A percentile compares a stretch with the other conserved stretches of the same genome.
These are phyloP conservation scores for Wallacemonas rigidus DNA, from an alignment of 208 protist species.

Conservation along the genomic window DNA sequence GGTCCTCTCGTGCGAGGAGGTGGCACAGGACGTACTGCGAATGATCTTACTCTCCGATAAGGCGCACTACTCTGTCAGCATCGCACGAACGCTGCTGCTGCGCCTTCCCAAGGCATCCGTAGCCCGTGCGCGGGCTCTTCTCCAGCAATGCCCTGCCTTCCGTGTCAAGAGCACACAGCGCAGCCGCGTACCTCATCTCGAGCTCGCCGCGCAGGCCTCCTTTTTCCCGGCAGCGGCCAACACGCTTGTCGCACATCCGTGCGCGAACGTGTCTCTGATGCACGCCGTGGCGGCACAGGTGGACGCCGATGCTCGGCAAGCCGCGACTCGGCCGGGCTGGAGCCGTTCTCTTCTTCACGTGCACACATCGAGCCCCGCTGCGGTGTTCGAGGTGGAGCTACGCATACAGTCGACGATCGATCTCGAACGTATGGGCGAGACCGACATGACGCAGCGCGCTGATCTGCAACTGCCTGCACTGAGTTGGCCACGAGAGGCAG, in stretches of 20 bases:
- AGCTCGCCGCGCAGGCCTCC: conserved; percentile 25
- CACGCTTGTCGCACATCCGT: conserved; percentile 26
- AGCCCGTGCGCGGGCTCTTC: conserved; percentile 28
- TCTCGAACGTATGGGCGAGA: conserved; percentile 15
- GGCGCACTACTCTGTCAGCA: conserved; percentile 67
- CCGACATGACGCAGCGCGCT: conserved; percentile 8
- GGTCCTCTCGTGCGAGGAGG: conserved; percentile 19
- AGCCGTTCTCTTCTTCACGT: neutral
- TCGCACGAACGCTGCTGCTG: conserved; percentile 48
- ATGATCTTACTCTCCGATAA: conserved; percentile 83
- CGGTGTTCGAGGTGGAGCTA: conserved; percentile 16
- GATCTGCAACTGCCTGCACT: conserved; percentile 4
- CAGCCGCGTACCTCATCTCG: conserved; percentile 37
- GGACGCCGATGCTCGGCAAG: conserved; percentile 11
- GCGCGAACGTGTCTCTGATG: conserved; percentile 41
- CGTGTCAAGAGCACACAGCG: conserved; percentile 16
- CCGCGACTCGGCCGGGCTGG: neutral
- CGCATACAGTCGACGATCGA: conserved; percentile 15
- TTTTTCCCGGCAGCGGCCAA: conserved; percentile 24
- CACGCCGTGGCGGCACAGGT: conserved; percentile 33
- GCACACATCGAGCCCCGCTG: neutral
- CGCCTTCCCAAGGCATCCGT: conserved; percentile 35
- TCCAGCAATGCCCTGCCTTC: conserved; percentile 54
- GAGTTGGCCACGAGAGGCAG: conserved; percentile 13
- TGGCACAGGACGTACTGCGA: conserved; percentile 60